Evolutionary conservation across 768 basidiomycete species (phyloP).

Genomic region (Rhizopogon vesiculosus): DNA sequence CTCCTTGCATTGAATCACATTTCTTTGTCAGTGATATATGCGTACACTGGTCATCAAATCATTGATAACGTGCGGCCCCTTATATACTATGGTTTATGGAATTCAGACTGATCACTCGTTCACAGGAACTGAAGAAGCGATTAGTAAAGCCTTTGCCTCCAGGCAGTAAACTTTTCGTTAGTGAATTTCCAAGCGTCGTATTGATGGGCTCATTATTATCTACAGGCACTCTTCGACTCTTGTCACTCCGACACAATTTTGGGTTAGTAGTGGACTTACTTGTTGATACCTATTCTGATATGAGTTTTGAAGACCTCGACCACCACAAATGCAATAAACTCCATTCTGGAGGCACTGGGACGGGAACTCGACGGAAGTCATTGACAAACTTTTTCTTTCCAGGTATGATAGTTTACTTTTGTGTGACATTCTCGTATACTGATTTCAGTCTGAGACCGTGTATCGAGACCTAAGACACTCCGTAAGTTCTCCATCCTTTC

Average conservation of each 20-base stretch:
- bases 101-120: background rate
- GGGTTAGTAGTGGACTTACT: conserved; percentile 6
- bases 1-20: background rate
- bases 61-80: conserved; percentile 17
- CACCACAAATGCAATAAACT: conserved; percentile 21
- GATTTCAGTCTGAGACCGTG: background rate
- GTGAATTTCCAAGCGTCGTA: conserved; percentile 3
- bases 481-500: background rate
- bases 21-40: conserved; percentile 8
- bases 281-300: background rate
- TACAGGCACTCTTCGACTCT: conserved; percentile 24
- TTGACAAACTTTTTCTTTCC: background rate
- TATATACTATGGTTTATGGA: conserved; percentile 16
- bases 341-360: background rate
- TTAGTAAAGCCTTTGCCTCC: conserved; percentile 20
- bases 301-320: conserved; percentile 17
- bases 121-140: conserved; percentile 17
- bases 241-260: conserved; percentile 26
- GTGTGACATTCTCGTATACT: background rate
- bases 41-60: conserved; percentile 10
- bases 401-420: background rate
- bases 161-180: conserved; percentile 23
- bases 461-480: background rate
- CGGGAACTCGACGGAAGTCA: background rate
- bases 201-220: background rate